These are phyloP conservation scores for Pestalotiopsis sp. DNA, from an alignment of 2,329 filamentous ascomycete species.

Conservation along the genomic window DNA sequence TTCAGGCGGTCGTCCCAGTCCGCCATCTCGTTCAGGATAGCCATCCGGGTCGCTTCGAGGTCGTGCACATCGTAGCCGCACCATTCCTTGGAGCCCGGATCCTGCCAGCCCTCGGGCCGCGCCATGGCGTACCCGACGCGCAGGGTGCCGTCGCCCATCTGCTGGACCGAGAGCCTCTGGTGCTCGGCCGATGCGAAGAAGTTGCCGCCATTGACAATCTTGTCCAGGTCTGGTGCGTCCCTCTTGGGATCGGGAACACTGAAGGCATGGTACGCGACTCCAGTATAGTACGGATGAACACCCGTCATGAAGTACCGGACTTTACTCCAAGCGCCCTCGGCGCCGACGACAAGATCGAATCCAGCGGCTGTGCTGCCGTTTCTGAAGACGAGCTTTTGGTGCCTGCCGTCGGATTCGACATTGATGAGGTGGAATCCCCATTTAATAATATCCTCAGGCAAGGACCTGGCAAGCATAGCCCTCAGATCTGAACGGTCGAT, in stretches of 20 bases:
- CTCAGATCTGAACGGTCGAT: conserved; percentile 52
- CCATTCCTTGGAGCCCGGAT: conserved; percentile 21
- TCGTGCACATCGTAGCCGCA: conserved; percentile 46
- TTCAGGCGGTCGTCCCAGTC: conserved; percentile 44
- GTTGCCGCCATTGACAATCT: conserved; percentile 48
- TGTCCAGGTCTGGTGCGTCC: conserved; percentile 42
- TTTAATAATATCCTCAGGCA: conserved; percentile 44
- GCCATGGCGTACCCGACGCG: conserved; percentile 38
- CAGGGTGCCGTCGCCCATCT: conserved; percentile 51
- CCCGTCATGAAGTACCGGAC: conserved; percentile 35
- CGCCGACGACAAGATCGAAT: conserved; percentile 40
- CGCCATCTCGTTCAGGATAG: conserved; percentile 36
- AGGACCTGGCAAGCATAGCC: conserved; percentile 44
- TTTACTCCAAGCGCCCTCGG: conserved; percentile 40
- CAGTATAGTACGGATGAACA: conserved; percentile 45
- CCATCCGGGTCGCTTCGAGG: conserved; percentile 37
- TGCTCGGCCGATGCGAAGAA: conserved; percentile 46
- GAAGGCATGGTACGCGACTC: conserved; percentile 45
- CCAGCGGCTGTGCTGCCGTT: conserved; percentile 31
- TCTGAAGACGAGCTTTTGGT: conserved; percentile 36
- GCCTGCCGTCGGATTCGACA: conserved; percentile 31
- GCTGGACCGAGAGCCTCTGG: conserved; percentile 42
- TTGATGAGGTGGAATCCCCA: conserved; percentile 47
- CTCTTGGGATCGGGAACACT: conserved; percentile 41
- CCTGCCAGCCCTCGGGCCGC: conserved; percentile 39